Evolutionary conservation across 345 rosid species (phyloP).

Genomic region (Sapria himalayana): DNA sequence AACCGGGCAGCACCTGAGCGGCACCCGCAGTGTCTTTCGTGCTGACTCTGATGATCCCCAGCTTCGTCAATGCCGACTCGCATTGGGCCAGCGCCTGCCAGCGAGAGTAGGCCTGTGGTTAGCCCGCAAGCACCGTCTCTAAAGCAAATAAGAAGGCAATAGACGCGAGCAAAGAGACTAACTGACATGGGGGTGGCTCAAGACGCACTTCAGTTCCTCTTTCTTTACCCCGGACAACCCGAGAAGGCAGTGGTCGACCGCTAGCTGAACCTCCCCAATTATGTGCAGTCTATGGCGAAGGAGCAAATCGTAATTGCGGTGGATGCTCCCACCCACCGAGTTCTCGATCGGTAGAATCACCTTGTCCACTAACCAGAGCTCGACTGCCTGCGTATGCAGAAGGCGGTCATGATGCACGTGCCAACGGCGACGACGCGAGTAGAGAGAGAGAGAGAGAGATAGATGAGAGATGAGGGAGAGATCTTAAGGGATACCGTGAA

Average conservation of each 20-base stretch:
- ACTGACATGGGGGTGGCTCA: constrained; percentile 41
- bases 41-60: constrained; percentile 23
- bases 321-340: constrained; percentile 39
- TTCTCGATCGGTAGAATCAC: constrained; percentile 45
- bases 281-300: constrained; percentile 48
- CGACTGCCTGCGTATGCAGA: constrained; percentile 48
- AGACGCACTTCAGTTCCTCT: constrained; percentile 30
- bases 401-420: too few species aligned
- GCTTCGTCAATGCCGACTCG: constrained; percentile 17
- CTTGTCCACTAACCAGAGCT: constrained; percentile 35
- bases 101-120: background rate
- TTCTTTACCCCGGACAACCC: constrained; percentile 29
- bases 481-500: constrained; percentile 4
- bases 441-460: constrained; percentile 1
- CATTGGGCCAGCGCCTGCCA: constrained; percentile 29
- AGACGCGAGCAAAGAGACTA: background rate
- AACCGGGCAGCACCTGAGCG: constrained; percentile 22
- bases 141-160: background rate
- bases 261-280: constrained; percentile 34
- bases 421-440: too few species aligned
- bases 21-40: constrained; percentile 29
- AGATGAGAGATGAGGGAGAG: background rate
- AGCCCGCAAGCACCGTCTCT: too few species aligned
- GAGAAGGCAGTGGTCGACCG: constrained; percentile 25
- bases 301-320: constrained; percentile 38